phyloP scores from a whole-genome alignment of 805 yeast species.

The Sugiyamaella boreocaroliniensis region DNA sequence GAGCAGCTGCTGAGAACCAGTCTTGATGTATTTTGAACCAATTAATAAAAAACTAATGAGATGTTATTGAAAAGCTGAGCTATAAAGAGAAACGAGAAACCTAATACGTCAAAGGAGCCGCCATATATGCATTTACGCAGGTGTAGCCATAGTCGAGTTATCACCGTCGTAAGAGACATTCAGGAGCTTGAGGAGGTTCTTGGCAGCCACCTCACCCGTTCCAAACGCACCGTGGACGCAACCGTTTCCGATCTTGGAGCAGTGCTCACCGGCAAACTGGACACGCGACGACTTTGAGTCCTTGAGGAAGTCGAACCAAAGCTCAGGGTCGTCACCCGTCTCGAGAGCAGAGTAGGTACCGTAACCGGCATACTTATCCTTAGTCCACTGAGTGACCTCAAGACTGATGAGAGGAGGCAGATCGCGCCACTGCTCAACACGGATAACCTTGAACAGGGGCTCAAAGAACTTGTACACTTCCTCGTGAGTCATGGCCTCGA shows the following conservation, averaged over 20 bases:
- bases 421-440: constrained; percentile 16
- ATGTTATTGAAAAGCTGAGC: neutral
- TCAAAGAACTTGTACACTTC: constrained; percentile 20
- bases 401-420: constrained; percentile 15
- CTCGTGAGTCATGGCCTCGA: constrained; percentile 14
- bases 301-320: constrained; percentile 19
- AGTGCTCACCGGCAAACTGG: constrained; percentile 31
- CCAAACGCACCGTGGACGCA: constrained; percentile 22
- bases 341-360: constrained; percentile 27
- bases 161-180: constrained; percentile 16
- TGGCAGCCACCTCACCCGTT: constrained; percentile 20
- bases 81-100: neutral
- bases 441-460: constrained; percentile 18
- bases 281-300: constrained; percentile 13
- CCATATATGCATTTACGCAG: constrained; percentile 2
- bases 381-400: constrained; percentile 25
- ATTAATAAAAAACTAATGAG: neutral
- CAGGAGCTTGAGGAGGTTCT: constrained; percentile 14
- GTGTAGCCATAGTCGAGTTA: constrained; percentile 12
- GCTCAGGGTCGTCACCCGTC: constrained; percentile 21
- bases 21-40: neutral
- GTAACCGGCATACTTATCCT: constrained; percentile 26
- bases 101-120: neutral
- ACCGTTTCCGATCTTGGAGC: constrained; percentile 17
- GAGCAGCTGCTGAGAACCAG: constrained; percentile 23